Conservation (phyloP, 106 monocot genomes). For the Allium cepa region DNA sequence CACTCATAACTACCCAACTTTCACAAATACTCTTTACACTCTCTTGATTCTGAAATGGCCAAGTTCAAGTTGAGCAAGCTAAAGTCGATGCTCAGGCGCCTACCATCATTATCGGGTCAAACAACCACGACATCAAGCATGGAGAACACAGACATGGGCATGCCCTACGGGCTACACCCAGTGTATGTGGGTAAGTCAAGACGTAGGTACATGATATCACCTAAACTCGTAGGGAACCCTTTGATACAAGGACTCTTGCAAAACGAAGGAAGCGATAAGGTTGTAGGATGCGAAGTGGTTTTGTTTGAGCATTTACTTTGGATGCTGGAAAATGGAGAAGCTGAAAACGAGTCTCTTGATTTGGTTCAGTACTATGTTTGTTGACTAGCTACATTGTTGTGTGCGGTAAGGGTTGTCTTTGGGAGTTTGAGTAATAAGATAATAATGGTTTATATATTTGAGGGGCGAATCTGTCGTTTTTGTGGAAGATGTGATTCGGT, state of each 20-base stretch:
- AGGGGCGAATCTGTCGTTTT: no score
- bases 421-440: no score
- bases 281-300: slow-evolving; percentile 48
- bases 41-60: neutral
- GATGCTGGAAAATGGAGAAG: slow-evolving; percentile 66
- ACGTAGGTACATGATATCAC: slow-evolving; percentile 43
- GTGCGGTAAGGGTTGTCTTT: no score
- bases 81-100: slow-evolving; percentile 7
- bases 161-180: slow-evolving; percentile 20
- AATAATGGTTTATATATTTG: no score
- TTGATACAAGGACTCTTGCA: slow-evolving; percentile 32
- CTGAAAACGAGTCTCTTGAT: slow-evolving; percentile 34
- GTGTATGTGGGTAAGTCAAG: slow-evolving; percentile 65
- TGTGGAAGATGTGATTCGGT: no score
- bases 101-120: neutral
- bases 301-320: slow-evolving; percentile 69
- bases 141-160: neutral
- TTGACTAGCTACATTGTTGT: slow-evolving; percentile 1
- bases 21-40: neutral
- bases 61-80: neutral
- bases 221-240: slow-evolving; percentile 29
- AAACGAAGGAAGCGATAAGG: neutral
- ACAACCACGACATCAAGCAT: no score
- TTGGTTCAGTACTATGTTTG: slow-evolving; percentile 54
- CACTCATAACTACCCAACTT: no score